Base-by-base conservation (phyloP, 257 asterid species). In the Ilex asprella region DNA sequence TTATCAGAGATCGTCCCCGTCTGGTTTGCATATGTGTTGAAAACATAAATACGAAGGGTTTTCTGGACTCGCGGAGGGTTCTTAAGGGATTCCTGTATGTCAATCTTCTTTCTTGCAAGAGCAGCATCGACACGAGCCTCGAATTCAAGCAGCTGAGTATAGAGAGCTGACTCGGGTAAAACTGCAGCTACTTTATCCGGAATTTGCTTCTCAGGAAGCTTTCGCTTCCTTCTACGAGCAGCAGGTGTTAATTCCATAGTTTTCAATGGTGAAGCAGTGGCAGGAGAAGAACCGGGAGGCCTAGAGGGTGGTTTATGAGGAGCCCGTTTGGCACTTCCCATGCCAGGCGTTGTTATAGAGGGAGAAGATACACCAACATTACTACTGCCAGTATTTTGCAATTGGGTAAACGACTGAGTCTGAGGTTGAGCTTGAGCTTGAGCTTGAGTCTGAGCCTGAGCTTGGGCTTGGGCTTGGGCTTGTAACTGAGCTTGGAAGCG, bases 181-280 rank as follows among this genome's bases (percentile, higher is more conserved):
- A 80, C 64, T 0, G 89, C 78, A 3, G 84, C 85, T 29, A 88
- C 78, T 75, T 86, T 82, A 47, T 82, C 86, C 0, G 85, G 94
- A 21, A 91, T 78, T 30, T 70, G 75, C 61, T 77, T 84, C 60
- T 86, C 94, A 15, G 89, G 70, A 43, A 76, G 69, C 77, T 88
- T 88, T 30, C 86, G 79, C 60, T 88, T 88, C 63, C 78, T 83
- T 78, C 89, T 79, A 29, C 78, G 82, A 39, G 76, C 87, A 71
- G 96, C 86, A 44, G 98, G 96, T 55, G 98, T 68, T 61, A 91
- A 67, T 70, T 88, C 96, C 96, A 91, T 88, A 14, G 98, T 91
- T 72, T 91, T 91, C 86, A 88, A 82, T 7, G 88, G 94, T 13
- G 96, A 84, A 65, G 82, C 84, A 65, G 81, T 54, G 5, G 82